Evolutionary conservation across 441 rosid genomes (phyloP), one percentile per base, ranked within the genome.

Genomic region (Adansonia rubrostipa): DNA sequence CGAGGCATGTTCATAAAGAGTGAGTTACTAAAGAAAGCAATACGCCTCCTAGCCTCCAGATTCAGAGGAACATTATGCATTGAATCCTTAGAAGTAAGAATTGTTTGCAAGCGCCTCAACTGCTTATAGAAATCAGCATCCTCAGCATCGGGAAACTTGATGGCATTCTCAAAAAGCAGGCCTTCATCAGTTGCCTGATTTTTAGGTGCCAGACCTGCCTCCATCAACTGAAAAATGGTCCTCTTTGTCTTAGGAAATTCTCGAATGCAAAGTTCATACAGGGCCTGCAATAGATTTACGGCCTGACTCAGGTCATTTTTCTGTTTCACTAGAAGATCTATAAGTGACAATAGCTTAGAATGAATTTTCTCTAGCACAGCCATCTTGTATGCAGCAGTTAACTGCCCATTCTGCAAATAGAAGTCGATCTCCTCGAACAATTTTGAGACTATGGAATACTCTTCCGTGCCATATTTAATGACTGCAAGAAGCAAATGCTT

Each of bases 1-100:
- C 75, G 91, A 2, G 93, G 93, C 89, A 91, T 89, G 78, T 83
- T 88, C 95, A 91, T 89, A 80, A 89, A 89, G 74, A 91, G 82
- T 44, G 93, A 91, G 77, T 88, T 91, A 85, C 91, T 87, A 73
- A 91, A 91, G 83, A 91, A 89, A 62, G 95, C 89, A 75, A 91
- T 84, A 50, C 93, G 90, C 82, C 88, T 81, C 79, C 92, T 85
- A 74, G 93, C 95, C 85, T 88, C 92, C 1, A 88, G 78, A 86
- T 88, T 91, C 82, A 77, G 78, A 17, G 92, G 95, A 36, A 89
- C 87, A 85, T 87, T 81, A 72, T 86, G 90, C 92, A 87, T 87
- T 11, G 93, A 86, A 79, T 88, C 92, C 83, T 85, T 83, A 48
- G 91, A 86, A 63, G 89, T 87, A 73, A 91, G 91, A 71, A 91